Base-by-base conservation (phyloP, 805 yeast species). In the Candida xyloterini region DNA sequence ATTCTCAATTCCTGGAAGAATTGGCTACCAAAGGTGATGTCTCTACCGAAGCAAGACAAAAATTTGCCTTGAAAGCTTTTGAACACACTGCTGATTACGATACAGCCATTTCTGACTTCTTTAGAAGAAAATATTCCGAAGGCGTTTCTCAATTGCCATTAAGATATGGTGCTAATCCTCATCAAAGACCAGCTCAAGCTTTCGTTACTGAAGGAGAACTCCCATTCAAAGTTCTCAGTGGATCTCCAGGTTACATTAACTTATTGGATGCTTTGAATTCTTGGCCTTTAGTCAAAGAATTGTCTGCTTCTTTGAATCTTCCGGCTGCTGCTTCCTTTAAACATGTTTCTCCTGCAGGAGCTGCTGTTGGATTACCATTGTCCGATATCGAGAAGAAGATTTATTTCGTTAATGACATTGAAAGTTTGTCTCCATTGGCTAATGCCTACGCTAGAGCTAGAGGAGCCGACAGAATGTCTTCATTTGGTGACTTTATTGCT, bases 401-500 rank as follows among this genome's bases (percentile, higher is more conserved):
- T 50, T 93, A 93, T 76, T 93, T 93, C 63, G 99, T 93, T 49
- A 81, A 80, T 53, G 96, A 88, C 65, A 88, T 91, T 59, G 95
- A 87, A 67, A 87, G 90, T 74, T 73, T 93, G 63, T 87, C 97
- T 10, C 98, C 99, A 41, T 76, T 93, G 61, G 99, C 99, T 49
- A 84, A 85, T 61, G 99, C 99, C 43, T 93, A 93, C 60, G 99
- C 99, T 27, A 86, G 98, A 71, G 99, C 99, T 42, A 86, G 99
- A 70, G 99, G 99, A 67, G 99, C 99, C 53, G 99, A 93, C 70
- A 84, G 99, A 78, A 93, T 93, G 99, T 90, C 97, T 5, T 86
- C 96, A 10, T 93, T 93, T 63, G 99, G 99, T 63, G 99, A 93
- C 70, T 93, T 89, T 76, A 93, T 93, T 59, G 99, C 99, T 33